phyloP scores from a whole-genome alignment of 768 basidiomycete genomes.

The Lactarius akahatsu region DNA sequence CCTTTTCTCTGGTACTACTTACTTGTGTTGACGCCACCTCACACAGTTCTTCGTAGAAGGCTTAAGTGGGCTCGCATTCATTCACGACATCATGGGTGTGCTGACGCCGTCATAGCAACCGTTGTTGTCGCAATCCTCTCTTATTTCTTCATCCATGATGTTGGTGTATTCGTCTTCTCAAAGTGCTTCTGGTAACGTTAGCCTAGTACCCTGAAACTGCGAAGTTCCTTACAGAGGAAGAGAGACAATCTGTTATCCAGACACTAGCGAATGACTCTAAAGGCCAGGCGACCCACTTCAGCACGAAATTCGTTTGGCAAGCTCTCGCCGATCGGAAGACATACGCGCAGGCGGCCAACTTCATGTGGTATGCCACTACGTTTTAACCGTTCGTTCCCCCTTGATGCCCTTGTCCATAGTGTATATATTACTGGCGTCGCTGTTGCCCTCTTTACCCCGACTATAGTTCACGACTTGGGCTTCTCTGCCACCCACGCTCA shows the following conservation, averaged over 20 bases:
- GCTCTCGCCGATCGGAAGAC: slow-evolving; percentile 35
- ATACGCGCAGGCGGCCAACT: slow-evolving; percentile 39
- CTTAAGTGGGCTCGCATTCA: slow-evolving; percentile 31
- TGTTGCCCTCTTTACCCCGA: slow-evolving; percentile 40
- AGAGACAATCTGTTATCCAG: slow-evolving; percentile 37
- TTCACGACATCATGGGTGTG: background rate
- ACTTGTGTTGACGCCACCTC: background rate
- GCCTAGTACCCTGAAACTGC: slow-evolving; percentile 45
- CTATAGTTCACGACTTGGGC: slow-evolving; percentile 41
- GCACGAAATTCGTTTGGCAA: slow-evolving; percentile 39
- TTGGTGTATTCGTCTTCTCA: slow-evolving; percentile 25
- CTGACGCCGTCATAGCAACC: slow-evolving; percentile 15
- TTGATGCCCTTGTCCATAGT: slow-evolving; percentile 30
- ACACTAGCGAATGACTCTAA: slow-evolving; percentile 33
- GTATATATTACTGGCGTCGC: slow-evolving; percentile 48
- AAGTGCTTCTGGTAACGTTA: background rate
- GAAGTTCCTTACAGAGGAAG: slow-evolving; percentile 41
- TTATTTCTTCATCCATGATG: slow-evolving; percentile 44
- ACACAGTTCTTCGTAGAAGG: slow-evolving; percentile 49
- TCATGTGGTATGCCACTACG: slow-evolving; percentile 34
- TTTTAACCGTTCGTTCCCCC: background rate
- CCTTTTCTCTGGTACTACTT: background rate
- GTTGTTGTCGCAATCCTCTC: slow-evolving; percentile 43
- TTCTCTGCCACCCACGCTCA: slow-evolving; percentile 47
- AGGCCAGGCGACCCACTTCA: slow-evolving; percentile 38